phyloP scores from a whole-genome alignment of 768 basidiomycete species.

The Tylopilus subfusipes region DNA sequence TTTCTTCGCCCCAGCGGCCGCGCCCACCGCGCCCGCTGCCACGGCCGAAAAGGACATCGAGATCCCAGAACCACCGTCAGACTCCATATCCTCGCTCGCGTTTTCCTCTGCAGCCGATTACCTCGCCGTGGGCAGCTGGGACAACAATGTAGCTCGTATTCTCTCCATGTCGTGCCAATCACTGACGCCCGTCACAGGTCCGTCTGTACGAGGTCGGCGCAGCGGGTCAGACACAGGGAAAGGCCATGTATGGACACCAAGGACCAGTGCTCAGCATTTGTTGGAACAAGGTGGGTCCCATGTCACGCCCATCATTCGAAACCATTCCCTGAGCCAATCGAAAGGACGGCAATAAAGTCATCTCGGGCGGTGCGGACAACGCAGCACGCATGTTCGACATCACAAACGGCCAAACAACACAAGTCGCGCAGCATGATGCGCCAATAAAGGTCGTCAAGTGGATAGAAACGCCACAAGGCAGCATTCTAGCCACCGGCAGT shows the following conservation, averaged over 20 bases:
- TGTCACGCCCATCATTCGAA: neutral
- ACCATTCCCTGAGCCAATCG: neutral
- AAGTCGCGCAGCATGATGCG: constrained; percentile 89
- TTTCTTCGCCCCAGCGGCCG: constrained; percentile 38
- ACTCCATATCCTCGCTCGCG: constrained; percentile 81
- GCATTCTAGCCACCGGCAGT: constrained; percentile 86
- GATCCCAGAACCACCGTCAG: constrained; percentile 73
- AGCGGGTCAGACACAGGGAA: constrained; percentile 77
- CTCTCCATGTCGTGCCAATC: neutral
- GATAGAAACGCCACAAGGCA: constrained; percentile 70
- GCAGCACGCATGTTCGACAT: constrained; percentile 93
- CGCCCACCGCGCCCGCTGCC: constrained; percentile 36
- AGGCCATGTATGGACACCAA: constrained; percentile 88
- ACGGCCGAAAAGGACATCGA: constrained; percentile 74
- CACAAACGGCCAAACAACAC: constrained; percentile 71
- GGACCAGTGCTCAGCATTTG: constrained; percentile 84
- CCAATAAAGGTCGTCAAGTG: constrained; percentile 81
- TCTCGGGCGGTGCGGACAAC: constrained; percentile 94
- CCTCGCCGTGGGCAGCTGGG: constrained; percentile 92
- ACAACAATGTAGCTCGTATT: constrained; percentile 63
- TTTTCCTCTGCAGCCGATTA: constrained; percentile 87
- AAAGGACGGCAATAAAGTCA: constrained; percentile 85
- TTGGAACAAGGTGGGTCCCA: constrained; percentile 75
- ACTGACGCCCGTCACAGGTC: constrained; percentile 49
- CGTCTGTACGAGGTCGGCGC: constrained; percentile 87